Conservation (phyloP, 352 stramenopile genomes). For the Phytopythium mirpurense region DNA sequence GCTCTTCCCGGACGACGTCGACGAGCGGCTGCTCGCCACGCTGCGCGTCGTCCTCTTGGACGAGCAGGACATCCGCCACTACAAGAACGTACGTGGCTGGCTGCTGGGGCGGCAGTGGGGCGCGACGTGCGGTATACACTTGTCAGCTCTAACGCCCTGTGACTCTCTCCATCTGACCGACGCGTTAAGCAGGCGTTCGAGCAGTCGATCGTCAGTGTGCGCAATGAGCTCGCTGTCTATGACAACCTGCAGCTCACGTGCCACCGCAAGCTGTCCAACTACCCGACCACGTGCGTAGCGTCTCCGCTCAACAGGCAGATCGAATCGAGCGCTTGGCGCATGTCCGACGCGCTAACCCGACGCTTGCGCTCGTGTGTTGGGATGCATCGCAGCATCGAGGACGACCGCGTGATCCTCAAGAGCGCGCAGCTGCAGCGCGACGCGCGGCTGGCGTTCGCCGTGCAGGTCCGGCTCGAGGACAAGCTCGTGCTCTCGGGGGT, state of each 20-base stretch:
- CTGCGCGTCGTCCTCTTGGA: constrained; percentile 52
- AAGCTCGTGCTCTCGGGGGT: constrained; percentile 37
- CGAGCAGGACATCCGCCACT: constrained; percentile 40
- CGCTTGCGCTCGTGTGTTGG: neutral
- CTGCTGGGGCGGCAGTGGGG: too few relatives aligned
- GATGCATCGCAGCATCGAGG: constrained; percentile 32
- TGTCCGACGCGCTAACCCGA: neutral
- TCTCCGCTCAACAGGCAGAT: too few relatives aligned
- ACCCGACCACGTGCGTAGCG: constrained; percentile 34
- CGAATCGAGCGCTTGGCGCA: neutral
- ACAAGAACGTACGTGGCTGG: constrained; percentile 40
- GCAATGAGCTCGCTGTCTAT: constrained; percentile 55
- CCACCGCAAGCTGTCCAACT: constrained; percentile 36
- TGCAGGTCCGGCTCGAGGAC: constrained; percentile 44
- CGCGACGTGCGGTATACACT: too few relatives aligned
- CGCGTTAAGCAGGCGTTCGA: constrained; percentile 27
- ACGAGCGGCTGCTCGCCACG: constrained; percentile 55
- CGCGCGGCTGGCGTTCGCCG: constrained; percentile 20
- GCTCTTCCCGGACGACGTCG: constrained; percentile 39
- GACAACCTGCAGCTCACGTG: constrained; percentile 37
- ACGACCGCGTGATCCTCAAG: constrained; percentile 29
- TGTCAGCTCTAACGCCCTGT: neutral
- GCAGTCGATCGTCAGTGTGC: constrained; percentile 29
- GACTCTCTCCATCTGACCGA: neutral
- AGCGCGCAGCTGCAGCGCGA: constrained; percentile 17